Evolutionary conservation across 2,329 filamentous ascomycete species (phyloP), one percentile per base, ranked within the genome.

Genomic region (Diaporthe destruens): DNA sequence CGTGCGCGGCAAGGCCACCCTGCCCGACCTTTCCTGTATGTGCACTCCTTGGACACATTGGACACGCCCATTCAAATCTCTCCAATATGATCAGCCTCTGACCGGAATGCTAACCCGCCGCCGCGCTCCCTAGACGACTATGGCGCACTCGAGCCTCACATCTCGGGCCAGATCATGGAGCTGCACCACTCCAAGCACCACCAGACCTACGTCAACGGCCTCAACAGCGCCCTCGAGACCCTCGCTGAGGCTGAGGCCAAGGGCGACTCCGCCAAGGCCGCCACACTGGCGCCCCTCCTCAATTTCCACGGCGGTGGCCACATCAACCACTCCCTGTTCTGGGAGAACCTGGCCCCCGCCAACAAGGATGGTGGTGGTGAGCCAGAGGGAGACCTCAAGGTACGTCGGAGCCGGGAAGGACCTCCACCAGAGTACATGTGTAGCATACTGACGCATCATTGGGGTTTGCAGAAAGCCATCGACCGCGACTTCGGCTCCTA

Each of bases 241-340:
- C 91, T 93, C 75, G 83, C 86, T 67, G 85, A 86, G 73, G 93
- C 93, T 47, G 87, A 89, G 79, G 86, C 85, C 79, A 88, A 91
- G 82, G 91, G 91, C 77, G 93, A 88, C 78, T 78, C 81, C 75
- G 82, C 83, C 80, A 84, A 86, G 75, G 86, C 85, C 7, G 86
- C 87, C 42, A 80, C 84, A 9, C 82, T 87, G 74, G 87, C 87
- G 3, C 86, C 87, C 20, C 81, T 87, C 29, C 83, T 97, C 84
- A 93, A 92, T 79, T 98, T 97, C 88, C 94, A 97, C 81, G 95
- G 93, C 63, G 95, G 95, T 55, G 95, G 95, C 8, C 95, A 98
- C 86, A 92, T 97, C 84, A 98, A 98, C 85, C 95, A 98, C 86
- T 91, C 90, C 0, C 90, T 98, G 47, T 98, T 98, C 87, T 98